Base-by-base conservation (phyloP, 768 basidiomycete genomes). In the Podaxis rugospora region DNA sequence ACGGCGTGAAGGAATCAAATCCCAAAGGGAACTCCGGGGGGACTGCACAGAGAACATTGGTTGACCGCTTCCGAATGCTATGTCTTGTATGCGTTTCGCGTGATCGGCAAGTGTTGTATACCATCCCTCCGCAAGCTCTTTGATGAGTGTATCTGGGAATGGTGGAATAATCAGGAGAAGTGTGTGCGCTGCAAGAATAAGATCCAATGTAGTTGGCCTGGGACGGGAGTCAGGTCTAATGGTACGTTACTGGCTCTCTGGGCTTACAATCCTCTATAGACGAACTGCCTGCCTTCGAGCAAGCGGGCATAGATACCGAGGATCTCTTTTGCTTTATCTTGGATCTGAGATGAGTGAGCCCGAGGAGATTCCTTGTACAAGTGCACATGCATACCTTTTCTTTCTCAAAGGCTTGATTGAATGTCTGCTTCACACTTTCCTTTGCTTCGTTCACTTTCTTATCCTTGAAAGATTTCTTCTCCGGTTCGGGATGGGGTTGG, bases 121-220 rank as follows among this genome's bases (percentile, higher is more conserved):
- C 3, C 81, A 79, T 5, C 82, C 80, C 1, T 66, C 67, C 7
- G 92, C 68, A 2, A 89, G 77, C 62, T 77, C 75, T 66, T 81
- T 77, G 6, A 93, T 63, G 14, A 85, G 69, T 2, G 83, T 72
- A 64, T 91, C 85, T 1, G 88, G 85, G 59, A 86, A 87, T 39
- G 83, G 80, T 4, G 86, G 81, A 49, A 80, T 71, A 3, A 78
- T 62, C 3, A 92, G 72, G 35, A 91, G 75, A 35, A 90, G 77
- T 27, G 88, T 75, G 63, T 91, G 88, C 5, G 90, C 82, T 16
- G 91, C 88, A 18, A 92, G 72, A 39, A 84, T 68, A 23, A 88
- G 69, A 63, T 93, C 92, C 16, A 92, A 70, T 4, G 80, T 78
- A 1, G 87, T 84, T 11, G 80, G 80, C 50, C 90, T 93, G 56